Percentiles rank a stretch among this genome's conserved stretches.
Conservation (phyloP, 441 rosid species). For the Eugenia klotzschiana region DNA sequence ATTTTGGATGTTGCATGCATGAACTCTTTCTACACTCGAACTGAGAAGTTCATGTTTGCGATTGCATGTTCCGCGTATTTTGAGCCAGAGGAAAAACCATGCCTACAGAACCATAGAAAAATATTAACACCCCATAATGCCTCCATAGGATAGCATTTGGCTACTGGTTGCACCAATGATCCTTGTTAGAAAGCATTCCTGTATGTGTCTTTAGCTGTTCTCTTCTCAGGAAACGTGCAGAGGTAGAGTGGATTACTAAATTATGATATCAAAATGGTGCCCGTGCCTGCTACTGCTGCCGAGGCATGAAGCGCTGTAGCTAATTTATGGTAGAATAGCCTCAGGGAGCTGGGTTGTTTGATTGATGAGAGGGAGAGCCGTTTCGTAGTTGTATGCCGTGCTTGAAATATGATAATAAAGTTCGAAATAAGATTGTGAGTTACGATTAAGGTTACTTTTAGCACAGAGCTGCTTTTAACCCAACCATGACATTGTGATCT, state of each 20-base stretch:
- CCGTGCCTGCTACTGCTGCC: background rate
- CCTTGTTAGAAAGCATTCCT: background rate
- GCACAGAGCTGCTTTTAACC: background rate
- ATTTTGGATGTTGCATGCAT: background rate
- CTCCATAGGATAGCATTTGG: background rate
- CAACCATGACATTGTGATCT: background rate
- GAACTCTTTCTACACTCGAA: background rate
- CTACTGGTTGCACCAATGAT: background rate
- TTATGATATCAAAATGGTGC: background rate
- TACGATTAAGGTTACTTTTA: background rate
- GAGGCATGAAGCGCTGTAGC: background rate
- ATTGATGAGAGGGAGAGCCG: background rate
- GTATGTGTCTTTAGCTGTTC: background rate
- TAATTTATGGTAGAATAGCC: background rate
- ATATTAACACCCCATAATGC: background rate
- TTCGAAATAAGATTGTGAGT: background rate
- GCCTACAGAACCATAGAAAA: background rate
- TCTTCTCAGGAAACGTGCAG: background rate
- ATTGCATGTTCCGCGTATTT: background rate
- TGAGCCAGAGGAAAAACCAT: background rate
- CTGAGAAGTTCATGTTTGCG: background rate
- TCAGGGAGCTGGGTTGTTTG: background rate
- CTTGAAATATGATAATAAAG: background rate
- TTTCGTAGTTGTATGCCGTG: background rate
- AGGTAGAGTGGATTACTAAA: background rate